Evolutionary conservation across 495 filamentous ascomycete genomes (phyloP).

Genomic region (Neurospora sp.): DNA sequence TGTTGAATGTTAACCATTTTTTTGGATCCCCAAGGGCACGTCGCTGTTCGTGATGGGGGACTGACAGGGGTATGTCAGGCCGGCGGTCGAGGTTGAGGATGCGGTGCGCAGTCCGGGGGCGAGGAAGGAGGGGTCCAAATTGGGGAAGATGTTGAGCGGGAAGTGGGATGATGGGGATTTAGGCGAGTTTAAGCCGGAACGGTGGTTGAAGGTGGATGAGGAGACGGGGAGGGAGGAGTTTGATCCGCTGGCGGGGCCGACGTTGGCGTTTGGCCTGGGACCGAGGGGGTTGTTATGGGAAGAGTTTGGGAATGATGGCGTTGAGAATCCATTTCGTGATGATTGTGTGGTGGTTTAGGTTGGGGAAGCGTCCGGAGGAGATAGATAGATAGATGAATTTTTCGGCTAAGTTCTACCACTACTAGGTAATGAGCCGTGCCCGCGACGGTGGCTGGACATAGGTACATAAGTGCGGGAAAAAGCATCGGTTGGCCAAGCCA

Average conservation of each 20-base stretch:
- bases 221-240: conserved; percentile 13
- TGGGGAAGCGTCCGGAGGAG: too few relatives aligned
- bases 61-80: conserved; percentile 17
- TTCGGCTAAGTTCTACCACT: too few relatives aligned
- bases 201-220: conserved; percentile 17
- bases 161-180: conserved; percentile 35
- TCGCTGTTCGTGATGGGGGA: conserved; percentile 20
- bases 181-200: conserved; percentile 29
- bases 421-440: too few relatives aligned
- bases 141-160: conserved; percentile 1
- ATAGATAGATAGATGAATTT: too few relatives aligned
- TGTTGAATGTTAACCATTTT: too few relatives aligned
- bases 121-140: conserved; percentile 14
- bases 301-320: conserved; percentile 29
- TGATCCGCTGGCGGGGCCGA: conserved; percentile 17
- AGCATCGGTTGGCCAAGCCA: too few relatives aligned
- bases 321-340: conserved; percentile 24
- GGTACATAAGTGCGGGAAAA: too few relatives aligned
- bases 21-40: conserved; percentile 32
- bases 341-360: conserved; percentile 29
- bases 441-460: too few relatives aligned
- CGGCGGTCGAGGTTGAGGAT: conserved; percentile 10
- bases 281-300: conserved; percentile 40
- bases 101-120: conserved; percentile 17
- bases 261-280: conserved; percentile 41